Conservation (phyloP, 805 yeast genomes). For the Cyberlindnera euphorbiiphila region DNA sequence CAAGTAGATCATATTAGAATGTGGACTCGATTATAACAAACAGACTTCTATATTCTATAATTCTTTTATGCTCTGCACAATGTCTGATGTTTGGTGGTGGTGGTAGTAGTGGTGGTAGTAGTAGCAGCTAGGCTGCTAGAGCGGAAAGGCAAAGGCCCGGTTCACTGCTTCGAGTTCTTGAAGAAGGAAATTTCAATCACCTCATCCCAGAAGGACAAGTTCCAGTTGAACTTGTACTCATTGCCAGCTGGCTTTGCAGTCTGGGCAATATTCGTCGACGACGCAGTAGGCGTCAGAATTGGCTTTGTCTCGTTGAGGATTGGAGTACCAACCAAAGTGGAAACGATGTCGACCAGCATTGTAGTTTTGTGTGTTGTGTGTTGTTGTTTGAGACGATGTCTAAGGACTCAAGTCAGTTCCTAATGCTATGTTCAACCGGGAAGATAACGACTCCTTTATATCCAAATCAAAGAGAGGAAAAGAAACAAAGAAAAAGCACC, state of each 20-base stretch:
- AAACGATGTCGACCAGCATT: slow-evolving; percentile 14
- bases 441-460: too few species aligned
- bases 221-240: slow-evolving; percentile 16
- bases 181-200: slow-evolving; percentile 12
- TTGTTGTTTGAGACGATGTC: background rate
- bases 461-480: too few species aligned
- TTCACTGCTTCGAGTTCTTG: slow-evolving; percentile 7
- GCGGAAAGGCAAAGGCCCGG: background rate
- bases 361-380: background rate
- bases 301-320: slow-evolving; percentile 15
- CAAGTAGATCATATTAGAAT: too few species aligned
- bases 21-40: too few species aligned
- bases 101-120: background rate
- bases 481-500: background rate
- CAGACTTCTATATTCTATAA: too few species aligned
- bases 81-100: too few species aligned
- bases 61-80: too few species aligned
- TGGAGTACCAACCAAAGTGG: slow-evolving; percentile 13
- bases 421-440: background rate
- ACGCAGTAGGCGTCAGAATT: slow-evolving; percentile 8
- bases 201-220: slow-evolving; percentile 16
- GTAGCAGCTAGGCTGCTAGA: too few species aligned
- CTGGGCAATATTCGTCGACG: slow-evolving; percentile 2
- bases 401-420: too few species aligned
- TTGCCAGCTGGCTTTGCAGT: slow-evolving; percentile 2